Evolutionary conservation across 441 rosid species (phyloP).

Genomic region (Syzygium syzygioides): DNA sequence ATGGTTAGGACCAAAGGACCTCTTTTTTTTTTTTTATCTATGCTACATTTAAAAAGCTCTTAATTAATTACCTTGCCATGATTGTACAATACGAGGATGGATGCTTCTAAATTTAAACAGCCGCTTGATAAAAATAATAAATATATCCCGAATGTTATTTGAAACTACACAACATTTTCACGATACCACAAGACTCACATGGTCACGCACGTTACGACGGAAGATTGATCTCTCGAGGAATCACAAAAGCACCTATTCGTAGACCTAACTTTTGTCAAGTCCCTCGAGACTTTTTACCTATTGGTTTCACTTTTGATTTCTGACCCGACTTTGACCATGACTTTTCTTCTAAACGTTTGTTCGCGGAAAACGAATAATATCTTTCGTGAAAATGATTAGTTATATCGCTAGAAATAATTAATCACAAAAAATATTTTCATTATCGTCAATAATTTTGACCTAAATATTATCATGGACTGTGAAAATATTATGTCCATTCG

Average conservation of each 20-base stretch:
- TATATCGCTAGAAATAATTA: not conserved
- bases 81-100: not conserved
- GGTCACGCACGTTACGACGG: rapidly evolving
- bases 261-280: not conserved
- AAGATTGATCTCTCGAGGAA: not conserved
- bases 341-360: not conserved
- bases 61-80: not conserved
- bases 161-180: not conserved
- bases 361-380: too few species aligned
- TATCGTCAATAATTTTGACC: rapidly evolving
- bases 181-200: rapidly evolving
- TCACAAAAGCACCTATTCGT: rapidly evolving
- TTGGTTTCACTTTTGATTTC: not conserved
- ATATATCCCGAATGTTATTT: not conserved
- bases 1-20: not conserved
- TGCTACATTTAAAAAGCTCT: not conserved
- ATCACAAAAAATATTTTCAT: not conserved
- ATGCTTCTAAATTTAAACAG: not conserved
- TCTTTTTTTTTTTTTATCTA: not conserved
- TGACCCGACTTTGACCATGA: not conserved
- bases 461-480: not conserved
- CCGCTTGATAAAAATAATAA: not conserved
- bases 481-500: rapidly evolving
- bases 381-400: not conserved
- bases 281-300: not conserved